Base-by-base conservation (phyloP, 192 early-diverging fungal species). In the Podila epigama region DNA sequence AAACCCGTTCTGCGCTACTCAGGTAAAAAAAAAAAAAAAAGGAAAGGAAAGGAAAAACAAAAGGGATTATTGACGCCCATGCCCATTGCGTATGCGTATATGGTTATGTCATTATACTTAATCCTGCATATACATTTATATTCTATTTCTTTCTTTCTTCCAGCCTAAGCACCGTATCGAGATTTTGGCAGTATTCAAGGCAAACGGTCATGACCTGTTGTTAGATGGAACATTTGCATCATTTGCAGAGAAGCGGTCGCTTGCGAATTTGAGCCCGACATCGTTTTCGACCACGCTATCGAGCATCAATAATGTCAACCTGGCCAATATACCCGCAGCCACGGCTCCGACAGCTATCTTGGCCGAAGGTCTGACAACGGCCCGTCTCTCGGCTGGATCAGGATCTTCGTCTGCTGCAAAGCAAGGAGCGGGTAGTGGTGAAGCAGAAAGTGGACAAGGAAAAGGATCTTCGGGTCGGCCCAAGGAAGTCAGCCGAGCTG, bases 161-260 rank as follows among this genome's bases (percentile, higher is more conserved):
- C 58, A 88, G 85, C 63, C 78, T 2, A 77, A 84, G 51, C 79
- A 87, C 37, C 81, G 87, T 18, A 53, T 87, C 3, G 69, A 82
- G 58, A 79, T 89, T 12, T 87, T 89, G 62, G 70, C 68, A 25
- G 52, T 57, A 6, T 89, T 83, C 66, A 67, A 77, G 48, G 68
- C 69, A 9, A 81, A 83, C 42, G 72, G 84, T 44, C 68, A 66
- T 13, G 79, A 85, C 2, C 58, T 89, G 35, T 51, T 79, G 13
- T 55, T 89, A 28, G 87, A 89, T 57, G 87, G 87, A 3, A 62
- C 69, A 10, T 78, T 68, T 28, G 85, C 87, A 3, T 77, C 79
- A 11, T 85, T 83, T 56, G 60, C 65, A 0, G 87, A 89, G 69
- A 73, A 79, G 25, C 81, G 77, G 12, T 12, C 37, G 1, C 44